Percentiles rank a stretch among this genome's conserved stretches.
Conservation (phyloP, 495 filamentous ascomycete species). For the Penicillium antarcticum region DNA sequence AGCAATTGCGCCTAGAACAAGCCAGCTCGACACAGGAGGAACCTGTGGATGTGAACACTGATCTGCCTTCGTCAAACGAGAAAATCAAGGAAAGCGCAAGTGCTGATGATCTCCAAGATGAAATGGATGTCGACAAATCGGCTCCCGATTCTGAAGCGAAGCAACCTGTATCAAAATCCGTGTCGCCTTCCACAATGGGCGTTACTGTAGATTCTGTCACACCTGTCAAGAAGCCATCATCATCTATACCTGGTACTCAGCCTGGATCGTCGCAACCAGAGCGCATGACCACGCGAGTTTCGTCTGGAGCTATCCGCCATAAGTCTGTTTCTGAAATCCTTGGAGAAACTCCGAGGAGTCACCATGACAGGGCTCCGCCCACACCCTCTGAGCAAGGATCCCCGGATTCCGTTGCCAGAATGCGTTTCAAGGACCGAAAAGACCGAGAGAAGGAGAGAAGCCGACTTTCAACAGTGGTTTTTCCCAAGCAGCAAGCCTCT, state of each 20-base stretch:
- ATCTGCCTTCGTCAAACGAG: conserved; percentile 17
- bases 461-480: conserved; percentile 76
- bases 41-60: conserved; percentile 13
- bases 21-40: conserved; percentile 38
- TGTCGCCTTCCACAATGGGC: conserved; percentile 14
- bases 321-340: conserved; percentile 74
- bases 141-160: conserved; percentile 9
- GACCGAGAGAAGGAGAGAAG: conserved; percentile 59
- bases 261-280: conserved; percentile 37
- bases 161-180: conserved; percentile 5
- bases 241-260: conserved; percentile 18
- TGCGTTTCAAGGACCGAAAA: conserved; percentile 53
- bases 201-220: conserved; percentile 9
- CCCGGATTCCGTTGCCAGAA: conserved; percentile 44
- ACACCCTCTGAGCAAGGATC: conserved; percentile 34
- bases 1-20: conserved; percentile 49
- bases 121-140: conserved; percentile 20
- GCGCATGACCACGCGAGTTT: conserved; percentile 62
- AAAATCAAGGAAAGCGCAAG: conserved; percentile 25
- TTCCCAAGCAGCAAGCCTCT: conserved; percentile 56
- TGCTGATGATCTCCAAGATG: conserved; percentile 14
- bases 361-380: conserved; percentile 27
- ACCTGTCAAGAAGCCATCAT: conserved; percentile 7
- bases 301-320: conserved; percentile 64
- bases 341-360: conserved; percentile 54